phyloP scores from a whole-genome alignment of 371 early-diverging fungal species.

The Haplosporangium sp. region DNA sequence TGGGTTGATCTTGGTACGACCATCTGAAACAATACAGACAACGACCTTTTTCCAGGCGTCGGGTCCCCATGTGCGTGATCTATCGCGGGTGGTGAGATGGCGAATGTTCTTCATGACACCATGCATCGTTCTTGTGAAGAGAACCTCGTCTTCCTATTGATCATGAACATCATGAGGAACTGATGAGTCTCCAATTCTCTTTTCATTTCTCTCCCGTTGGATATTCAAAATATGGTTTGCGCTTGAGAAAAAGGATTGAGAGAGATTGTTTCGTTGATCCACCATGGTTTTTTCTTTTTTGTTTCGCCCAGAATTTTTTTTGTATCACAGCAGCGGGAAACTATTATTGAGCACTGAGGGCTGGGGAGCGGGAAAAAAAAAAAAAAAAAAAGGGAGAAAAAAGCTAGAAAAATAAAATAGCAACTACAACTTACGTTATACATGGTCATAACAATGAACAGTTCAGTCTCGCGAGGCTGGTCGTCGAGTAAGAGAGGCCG shows the following conservation, averaged over 20 bases:
- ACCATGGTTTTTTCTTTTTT: conserved; percentile 2
- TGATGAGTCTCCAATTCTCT: background rate
- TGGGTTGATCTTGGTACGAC: conserved; percentile 71
- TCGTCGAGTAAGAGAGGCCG: conserved; percentile 58
- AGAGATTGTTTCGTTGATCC: too few species aligned
- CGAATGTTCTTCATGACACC: conserved; percentile 80
- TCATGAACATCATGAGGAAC: background rate
- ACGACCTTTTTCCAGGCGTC: conserved; percentile 83
- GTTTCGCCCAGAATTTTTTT: too few species aligned
- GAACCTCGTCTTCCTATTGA: conserved; percentile 71
- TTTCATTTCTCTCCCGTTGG: conserved; percentile 5
- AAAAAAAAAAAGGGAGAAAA: conserved; percentile 2
- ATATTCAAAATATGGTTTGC: too few species aligned
- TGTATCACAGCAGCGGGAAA: too few species aligned
- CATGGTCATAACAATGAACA: conserved; percentile 81
- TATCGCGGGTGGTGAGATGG: conserved; percentile 69
- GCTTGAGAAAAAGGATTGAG: too few species aligned
- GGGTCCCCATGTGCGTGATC: conserved; percentile 70
- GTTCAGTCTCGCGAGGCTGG: conserved; percentile 71
- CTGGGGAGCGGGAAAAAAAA: conserved; percentile 13
- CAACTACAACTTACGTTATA: conserved; percentile 69
- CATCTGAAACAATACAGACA: conserved; percentile 76
- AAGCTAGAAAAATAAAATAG: conserved; percentile 2
- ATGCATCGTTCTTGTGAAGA: conserved; percentile 79
- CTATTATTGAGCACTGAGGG: too few species aligned